Base-by-base conservation (phyloP, 805 yeast genomes). In the Debaryomyces castellii region DNA sequence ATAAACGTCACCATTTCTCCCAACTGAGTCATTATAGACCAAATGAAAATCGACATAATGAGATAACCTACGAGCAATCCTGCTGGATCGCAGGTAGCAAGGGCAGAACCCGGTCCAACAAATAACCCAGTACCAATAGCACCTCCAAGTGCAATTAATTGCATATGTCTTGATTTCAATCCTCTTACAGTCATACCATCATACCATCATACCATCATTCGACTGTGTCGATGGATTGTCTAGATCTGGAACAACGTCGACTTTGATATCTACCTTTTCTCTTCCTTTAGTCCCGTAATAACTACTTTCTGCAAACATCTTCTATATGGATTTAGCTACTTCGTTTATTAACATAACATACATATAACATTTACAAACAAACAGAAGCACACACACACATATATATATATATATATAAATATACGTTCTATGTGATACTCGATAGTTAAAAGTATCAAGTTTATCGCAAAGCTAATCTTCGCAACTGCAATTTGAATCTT, bases 81-180 rank as follows among this genome's bases (percentile, higher is more conserved):
- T 6, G 74, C 74, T 3, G 76, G 75, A 4, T 74, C 63, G 38
- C 55, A 55, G 10, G 53, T 46, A 38, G 55, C 55, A 28, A 58
- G 53, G n/a, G 60, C 53, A 18, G 65, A 64, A 17, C 63, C 59
- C 30, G 49, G 33, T 9, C 63, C 64, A 34, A 64, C 52, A 42
- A 55, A 58, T 18, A 58, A 44, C 7, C 62, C 62, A 1, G 62
- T 58, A 3, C 38, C 76, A 18, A 71, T 71, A 49, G 74, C 69
- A 2, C 74, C 73, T 3, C 74, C 73, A 22, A 71, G 55, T 4
- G 74, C 67, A 41, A 71, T 71, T 64, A 71, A 63, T 49, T 62
- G 69, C 7, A 66, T 44, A 43, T 66, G 71, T 42, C 69, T 45
- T 43, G 62, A 59, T 34, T 63, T 64, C 64, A 58, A 18, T 57